Evolutionary conservation across 169 alveolate genomes (phyloP).

Genomic region (Plasmodium ovale): DNA sequence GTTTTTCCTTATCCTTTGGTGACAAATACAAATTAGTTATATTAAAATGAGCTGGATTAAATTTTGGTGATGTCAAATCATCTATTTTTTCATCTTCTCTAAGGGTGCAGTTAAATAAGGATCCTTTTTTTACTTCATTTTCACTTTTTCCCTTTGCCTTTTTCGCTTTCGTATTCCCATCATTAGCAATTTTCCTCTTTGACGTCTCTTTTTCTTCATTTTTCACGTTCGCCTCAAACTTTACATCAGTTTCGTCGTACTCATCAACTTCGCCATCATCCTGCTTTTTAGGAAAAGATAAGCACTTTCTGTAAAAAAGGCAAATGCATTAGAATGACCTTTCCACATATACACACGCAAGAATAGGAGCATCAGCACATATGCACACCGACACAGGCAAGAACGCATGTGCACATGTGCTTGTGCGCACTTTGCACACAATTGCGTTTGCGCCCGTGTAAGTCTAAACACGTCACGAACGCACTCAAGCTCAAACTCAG

Average conservation of each 20-base stretch:
- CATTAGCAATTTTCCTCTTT: conserved; percentile 40
- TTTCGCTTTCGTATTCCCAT: conserved; percentile 23
- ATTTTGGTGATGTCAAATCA: conserved; percentile 85
- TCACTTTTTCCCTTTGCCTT: conserved; percentile 54
- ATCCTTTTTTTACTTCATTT: conserved; percentile 79
- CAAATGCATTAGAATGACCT: neutral
- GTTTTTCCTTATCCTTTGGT: conserved; percentile 69
- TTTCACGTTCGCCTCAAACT: conserved; percentile 1
- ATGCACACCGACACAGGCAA: too few relatives aligned
- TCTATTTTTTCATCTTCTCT: conserved; percentile 76
- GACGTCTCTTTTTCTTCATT: conserved; percentile 23
- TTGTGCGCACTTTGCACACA: too few relatives aligned
- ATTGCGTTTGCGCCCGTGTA: too few relatives aligned
- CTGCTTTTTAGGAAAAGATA: conserved; percentile 29
- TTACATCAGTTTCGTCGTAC: conserved; percentile 31
- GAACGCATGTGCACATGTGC: too few relatives aligned
- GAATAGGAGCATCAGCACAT: too few relatives aligned
- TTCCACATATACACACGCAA: too few relatives aligned
- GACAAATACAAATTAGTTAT: conserved; percentile 77
- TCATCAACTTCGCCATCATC: neutral
- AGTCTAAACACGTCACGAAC: too few relatives aligned
- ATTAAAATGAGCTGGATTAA: conserved; percentile 85
- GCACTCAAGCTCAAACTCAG: too few relatives aligned
- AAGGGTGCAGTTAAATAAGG: conserved; percentile 81
- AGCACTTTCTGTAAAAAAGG: conserved; percentile 34